Percentiles rank a stretch among this genome's conserved stretches.
Evolutionary conservation across 257 asterid species (phyloP).

Genomic region (Agastache rugosa): DNA sequence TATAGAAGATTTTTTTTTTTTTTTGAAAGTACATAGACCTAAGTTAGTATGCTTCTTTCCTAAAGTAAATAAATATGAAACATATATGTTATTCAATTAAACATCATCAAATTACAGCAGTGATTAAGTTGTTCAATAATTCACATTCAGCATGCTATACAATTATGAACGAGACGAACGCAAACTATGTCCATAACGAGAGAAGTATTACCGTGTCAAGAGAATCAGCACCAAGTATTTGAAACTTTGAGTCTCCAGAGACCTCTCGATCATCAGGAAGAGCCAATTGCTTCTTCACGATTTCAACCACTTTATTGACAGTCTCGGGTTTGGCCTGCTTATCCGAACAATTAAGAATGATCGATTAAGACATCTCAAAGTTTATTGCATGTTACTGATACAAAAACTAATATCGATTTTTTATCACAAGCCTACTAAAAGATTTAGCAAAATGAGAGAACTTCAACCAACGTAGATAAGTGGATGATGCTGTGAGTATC

Average conservation of each 20-base stretch:
- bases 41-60: background rate
- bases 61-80: background rate
- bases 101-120: background rate
- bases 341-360: conserved; percentile 20
- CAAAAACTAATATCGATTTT: background rate
- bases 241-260: conserved; percentile 75
- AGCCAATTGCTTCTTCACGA: conserved; percentile 92
- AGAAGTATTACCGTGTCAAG: conserved; percentile 79
- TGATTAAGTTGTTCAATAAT: background rate
- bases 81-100: background rate
- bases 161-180: background rate
- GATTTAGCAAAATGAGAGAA: background rate
- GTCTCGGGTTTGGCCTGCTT: conserved; percentile 92
- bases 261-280: conserved; percentile 64
- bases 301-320: conserved; percentile 72
- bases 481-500: conserved; percentile 21
- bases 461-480: background rate
- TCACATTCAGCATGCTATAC: background rate
- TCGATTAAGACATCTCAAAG: background rate
- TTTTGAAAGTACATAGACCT: background rate
- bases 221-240: conserved; percentile 91
- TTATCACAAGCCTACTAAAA: background rate
- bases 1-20: too few species aligned
- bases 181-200: background rate
- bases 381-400: background rate